Evolutionary conservation across 225 moss, liverwort and hornwort genomes (phyloP), one percentile per base, ranked within the genome.

Genomic region (Bryoerythrophyllum caledonicum): DNA sequence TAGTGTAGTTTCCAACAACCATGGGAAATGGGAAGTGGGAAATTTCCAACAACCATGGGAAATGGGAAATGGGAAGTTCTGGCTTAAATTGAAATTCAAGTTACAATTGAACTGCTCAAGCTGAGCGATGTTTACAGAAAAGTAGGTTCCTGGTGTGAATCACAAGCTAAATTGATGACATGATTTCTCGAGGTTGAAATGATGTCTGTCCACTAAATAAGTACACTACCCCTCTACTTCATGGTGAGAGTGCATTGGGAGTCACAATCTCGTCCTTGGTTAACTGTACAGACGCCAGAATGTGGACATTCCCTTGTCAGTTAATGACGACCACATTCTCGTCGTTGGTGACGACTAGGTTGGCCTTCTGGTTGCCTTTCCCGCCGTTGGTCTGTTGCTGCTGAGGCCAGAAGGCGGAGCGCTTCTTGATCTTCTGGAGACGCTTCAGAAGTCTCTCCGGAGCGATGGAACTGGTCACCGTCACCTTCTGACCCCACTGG

Each of bases 351-450:
- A 23, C 11, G 13, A 23, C 11, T 35, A 34, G 70, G 43, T 66
- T 68, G 26, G 17, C 9, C 30, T 38, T 73, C 38, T 60, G 58
- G 48, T 68, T 67, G 67, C 54, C 60, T 65, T 67, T 59, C 17
- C 34, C 24, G 46, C 10, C 24, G 24, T 16, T 3, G 10, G 27
- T 11, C 12, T 78, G 52, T 41, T 78, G 79, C 23, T 65, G 82
- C 23, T 65, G 82, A n/a, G 65, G 73, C 79, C 82, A 82, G 55
- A 77, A 71, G 20, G 76, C 66, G 24, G 85, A 80, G 9, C 74
- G 71, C 74, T 86, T 86, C 79, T 86, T 82, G 24, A 86, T 80
- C 67, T 80, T 79, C 66, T 80, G 86, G 9, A 82, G 40, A 12
- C 82, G 80, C 74, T 74, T 72, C 46, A 86, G 67, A 21, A 86